Conservation (phyloP, 179 eudicot species). For the Spinacia oleracea region DNA sequence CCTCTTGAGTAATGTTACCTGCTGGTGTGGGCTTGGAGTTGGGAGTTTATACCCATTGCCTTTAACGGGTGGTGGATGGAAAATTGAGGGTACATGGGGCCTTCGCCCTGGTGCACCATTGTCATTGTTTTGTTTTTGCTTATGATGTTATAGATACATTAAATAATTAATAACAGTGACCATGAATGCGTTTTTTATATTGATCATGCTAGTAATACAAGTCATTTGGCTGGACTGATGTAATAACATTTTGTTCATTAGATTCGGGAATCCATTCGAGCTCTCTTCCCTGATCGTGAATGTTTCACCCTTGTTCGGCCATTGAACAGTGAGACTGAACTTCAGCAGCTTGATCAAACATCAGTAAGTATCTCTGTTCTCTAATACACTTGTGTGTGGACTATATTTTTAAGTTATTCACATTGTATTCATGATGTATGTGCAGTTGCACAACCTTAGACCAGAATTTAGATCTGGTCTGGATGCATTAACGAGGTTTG, state of each 20-base stretch:
- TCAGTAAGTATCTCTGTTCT: slow-evolving; percentile 50
- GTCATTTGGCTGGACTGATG: slow-evolving; percentile 17
- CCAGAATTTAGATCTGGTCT: slow-evolving; percentile 92
- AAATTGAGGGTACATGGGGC: neutral
- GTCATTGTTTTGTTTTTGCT: neutral
- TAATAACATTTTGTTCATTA: slow-evolving; percentile 27
- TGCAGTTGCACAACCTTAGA: slow-evolving; percentile 81
- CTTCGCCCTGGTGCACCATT: neutral
- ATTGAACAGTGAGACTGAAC: slow-evolving; percentile 78
- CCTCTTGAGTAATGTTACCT: neutral
- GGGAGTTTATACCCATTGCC: neutral
- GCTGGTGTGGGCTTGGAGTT: neutral
- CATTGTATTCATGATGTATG: neutral
- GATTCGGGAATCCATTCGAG: slow-evolving; percentile 95
- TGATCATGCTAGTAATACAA: neutral
- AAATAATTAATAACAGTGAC: neutral
- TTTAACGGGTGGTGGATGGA: neutral
- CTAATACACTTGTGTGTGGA: neutral
- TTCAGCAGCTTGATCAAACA: slow-evolving; percentile 91
- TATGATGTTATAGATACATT: slow-evolving; percentile 4
- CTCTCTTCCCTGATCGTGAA: slow-evolving; percentile 97
- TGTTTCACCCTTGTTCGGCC: slow-evolving; percentile 97
- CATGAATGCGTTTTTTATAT: neutral
- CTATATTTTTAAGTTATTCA: slow-evolving; percentile 8
- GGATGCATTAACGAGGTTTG: slow-evolving; percentile 88